These are phyloP conservation scores for Nakazawaea wickerhamii DNA, from an alignment of 805 yeast species.

Conservation along the genomic window DNA sequence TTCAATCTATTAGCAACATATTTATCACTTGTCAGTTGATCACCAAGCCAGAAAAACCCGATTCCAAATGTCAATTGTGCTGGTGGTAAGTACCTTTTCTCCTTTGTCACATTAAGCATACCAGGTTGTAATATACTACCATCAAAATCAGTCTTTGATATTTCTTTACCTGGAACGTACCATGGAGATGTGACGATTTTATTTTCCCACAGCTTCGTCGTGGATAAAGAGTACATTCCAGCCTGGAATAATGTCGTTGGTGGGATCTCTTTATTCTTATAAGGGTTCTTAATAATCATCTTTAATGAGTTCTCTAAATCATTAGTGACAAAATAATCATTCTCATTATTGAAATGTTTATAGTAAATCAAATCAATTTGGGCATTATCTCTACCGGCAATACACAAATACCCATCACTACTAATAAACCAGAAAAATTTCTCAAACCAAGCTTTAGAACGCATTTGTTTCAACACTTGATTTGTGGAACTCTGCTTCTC, in stretches of 20 bases:
- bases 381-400: constrained; percentile 78
- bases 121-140: constrained; percentile 59
- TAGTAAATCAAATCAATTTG: constrained; percentile 80
- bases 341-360: constrained; percentile 61
- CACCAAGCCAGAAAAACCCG: constrained; percentile 73
- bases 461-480: constrained; percentile 48
- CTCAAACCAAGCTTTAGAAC: constrained; percentile 87
- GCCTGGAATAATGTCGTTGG: constrained; percentile 90
- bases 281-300: constrained; percentile 79
- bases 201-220: constrained; percentile 87
- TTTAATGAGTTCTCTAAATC: constrained; percentile 71
- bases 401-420: constrained; percentile 77
- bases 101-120: constrained; percentile 46
- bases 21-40: constrained; percentile 39
- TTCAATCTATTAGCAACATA: constrained; percentile 23
- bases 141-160: constrained; percentile 63
- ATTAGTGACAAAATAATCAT: constrained; percentile 67
- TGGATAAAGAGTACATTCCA: constrained; percentile 74
- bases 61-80: constrained; percentile 88
- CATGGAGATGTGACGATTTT: constrained; percentile 80
- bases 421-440: constrained; percentile 94
- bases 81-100: constrained; percentile 62
- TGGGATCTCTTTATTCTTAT: constrained; percentile 63
- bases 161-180: constrained; percentile 67
- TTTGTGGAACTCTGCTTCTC: constrained; percentile 40